phyloP scores from a whole-genome alignment of 192 early-diverging fungal species.

The Dimargaris xerosporica region DNA sequence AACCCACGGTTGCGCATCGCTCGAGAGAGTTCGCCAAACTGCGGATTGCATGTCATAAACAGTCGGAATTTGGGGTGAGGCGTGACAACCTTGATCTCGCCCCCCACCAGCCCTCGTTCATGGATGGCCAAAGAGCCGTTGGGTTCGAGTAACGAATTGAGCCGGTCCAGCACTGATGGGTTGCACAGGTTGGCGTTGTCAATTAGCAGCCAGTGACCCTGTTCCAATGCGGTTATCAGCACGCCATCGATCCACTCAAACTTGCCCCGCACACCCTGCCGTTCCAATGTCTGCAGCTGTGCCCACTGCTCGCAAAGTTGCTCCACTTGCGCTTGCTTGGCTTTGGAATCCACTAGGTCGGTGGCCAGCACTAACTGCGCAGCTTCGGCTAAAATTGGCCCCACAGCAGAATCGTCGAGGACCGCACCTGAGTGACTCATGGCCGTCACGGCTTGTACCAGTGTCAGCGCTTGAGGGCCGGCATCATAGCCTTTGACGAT shows the following conservation, averaged over 20 bases:
- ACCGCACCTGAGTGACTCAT: background rate
- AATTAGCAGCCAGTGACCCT: slow-evolving; percentile 85
- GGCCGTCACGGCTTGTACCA: background rate
- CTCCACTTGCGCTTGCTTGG: slow-evolving; percentile 10
- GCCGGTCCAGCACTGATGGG: slow-evolving; percentile 84
- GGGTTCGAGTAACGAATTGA: slow-evolving; percentile 87
- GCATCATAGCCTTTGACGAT: background rate
- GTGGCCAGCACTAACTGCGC: background rate
- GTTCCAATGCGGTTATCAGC: slow-evolving; percentile 72
- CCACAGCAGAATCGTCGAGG: background rate
- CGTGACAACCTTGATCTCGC: slow-evolving; percentile 33
- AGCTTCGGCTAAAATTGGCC: background rate
- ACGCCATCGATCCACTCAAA: slow-evolving; percentile 98
- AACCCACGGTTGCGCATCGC: slow-evolving; percentile 97
- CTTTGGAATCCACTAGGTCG: slow-evolving; percentile 13
- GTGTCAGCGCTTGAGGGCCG: background rate
- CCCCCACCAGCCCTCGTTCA: slow-evolving; percentile 76
- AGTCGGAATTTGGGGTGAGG: slow-evolving; percentile 87
- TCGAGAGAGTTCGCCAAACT: slow-evolving; percentile 81
- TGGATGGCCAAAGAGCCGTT: slow-evolving; percentile 75
- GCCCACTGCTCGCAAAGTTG: background rate
- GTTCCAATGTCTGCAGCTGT: slow-evolving; percentile 27
- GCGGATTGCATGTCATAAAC: slow-evolving; percentile 90
- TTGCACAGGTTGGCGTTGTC: slow-evolving; percentile 95
- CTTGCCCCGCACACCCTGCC: slow-evolving; percentile 44